Evolutionary conservation across 2,329 filamentous ascomycete genomes (phyloP).

Genomic region (Coniochaeta hoffmannii): DNA sequence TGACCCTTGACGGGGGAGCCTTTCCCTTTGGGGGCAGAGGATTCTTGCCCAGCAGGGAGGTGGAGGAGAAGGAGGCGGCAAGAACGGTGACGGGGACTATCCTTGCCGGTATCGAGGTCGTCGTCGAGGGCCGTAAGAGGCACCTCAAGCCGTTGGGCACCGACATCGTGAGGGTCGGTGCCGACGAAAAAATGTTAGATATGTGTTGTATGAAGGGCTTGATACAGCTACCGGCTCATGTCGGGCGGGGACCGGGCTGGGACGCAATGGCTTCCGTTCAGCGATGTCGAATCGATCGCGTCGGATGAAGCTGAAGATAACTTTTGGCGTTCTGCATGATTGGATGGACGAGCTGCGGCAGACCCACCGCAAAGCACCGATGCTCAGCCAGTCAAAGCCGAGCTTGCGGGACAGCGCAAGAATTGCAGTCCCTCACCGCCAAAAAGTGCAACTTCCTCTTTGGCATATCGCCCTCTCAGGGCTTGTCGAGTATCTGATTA

Average conservation of each 20-base stretch:
- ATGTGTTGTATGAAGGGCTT: neutral
- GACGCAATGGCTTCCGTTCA: neutral
- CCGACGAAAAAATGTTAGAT: slow-evolving; percentile 2
- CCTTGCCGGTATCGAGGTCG: slow-evolving; percentile 16
- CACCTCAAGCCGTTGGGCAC: slow-evolving; percentile 52
- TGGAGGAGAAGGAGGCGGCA: slow-evolving; percentile 18
- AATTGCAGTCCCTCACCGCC: slow-evolving; percentile 16
- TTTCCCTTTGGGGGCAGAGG: neutral
- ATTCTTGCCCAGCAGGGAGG: slow-evolving; percentile 15
- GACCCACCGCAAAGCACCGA: neutral
- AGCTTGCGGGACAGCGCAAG: neutral
- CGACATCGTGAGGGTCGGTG: slow-evolving; percentile 35
- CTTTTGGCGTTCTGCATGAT: slow-evolving; percentile 1
- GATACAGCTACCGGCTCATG: neutral
- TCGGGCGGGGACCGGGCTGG: neutral
- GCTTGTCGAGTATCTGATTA: neutral
- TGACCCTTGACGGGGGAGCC: neutral
- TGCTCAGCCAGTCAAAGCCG: slow-evolving; percentile 6
- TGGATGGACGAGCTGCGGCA: neutral
- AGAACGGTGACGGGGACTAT: slow-evolving; percentile 8
- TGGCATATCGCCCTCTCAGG: neutral
- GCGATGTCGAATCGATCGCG: neutral
- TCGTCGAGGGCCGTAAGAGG: slow-evolving; percentile 38
- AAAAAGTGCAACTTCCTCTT: slow-evolving; percentile 13
- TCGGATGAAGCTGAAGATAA: slow-evolving; percentile 1